Base-by-base conservation (phyloP, 148 eudicot species). In the Gaultheria prostrata region DNA sequence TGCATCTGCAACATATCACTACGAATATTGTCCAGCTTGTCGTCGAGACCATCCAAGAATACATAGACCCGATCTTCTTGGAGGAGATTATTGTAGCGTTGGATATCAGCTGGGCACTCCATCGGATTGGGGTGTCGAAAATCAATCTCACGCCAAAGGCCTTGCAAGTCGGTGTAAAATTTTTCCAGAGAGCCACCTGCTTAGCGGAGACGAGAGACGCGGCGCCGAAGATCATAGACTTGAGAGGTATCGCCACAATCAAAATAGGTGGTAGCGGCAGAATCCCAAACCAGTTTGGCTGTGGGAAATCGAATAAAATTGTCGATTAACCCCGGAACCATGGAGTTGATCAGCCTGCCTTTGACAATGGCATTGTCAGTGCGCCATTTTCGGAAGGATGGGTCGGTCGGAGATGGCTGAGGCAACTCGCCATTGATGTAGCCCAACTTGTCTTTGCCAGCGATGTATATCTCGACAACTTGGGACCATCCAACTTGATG, bases 401-500 rank as follows among this genome's bases (percentile, higher is more conserved):
- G 7, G n/a, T 56, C 61, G 0, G 61, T 56, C 21, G 5, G 1
- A 18, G n/a, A 17, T 17, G 61, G 61, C 61, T 10, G 71, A 1
- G 32, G 30, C n/a, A n/a, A n/a, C n/a, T n/a, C n/a, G n/a, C n/a
- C n/a, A n/a, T n/a, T n/a, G n/a, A n/a, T n/a, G n/a, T 65, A n/a
- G 1, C 32, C 32, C 61, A 56, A 24, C 32, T 65, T 65, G 30
- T 65, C 71, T n/a, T 65, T 26, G 32, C 71, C 32, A 13, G 32
- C 24, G 71, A 65, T 82, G n/a, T 32, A 76, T 80, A 82, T 75
- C 79, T 82, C 72, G 10, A 74, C 54, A 33, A 82, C 80, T 35
- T 82, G 26, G 71, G 80, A 75, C 84, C 84, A 82, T 33, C 71
- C 51, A 82, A 74, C 72, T 83, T 76, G 39, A 82, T 70, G 67